phyloP scores from a whole-genome alignment of 2,329 filamentous ascomycete species.

The Myriangium duriaei region DNA sequence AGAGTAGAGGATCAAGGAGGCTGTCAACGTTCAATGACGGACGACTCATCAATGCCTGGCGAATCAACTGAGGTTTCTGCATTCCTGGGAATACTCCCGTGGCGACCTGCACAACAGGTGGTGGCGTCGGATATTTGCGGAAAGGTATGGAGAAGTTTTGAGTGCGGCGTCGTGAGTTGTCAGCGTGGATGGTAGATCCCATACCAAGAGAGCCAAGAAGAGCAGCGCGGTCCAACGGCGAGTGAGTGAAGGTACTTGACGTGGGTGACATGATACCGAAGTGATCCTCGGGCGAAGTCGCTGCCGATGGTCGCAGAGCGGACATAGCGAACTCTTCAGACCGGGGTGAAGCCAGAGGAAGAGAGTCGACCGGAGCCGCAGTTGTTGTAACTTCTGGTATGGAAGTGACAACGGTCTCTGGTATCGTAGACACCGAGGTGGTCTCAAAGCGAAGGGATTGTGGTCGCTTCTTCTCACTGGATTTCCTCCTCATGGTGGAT shows the following conservation, averaged over 20 bases:
- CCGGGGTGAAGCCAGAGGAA: slow-evolving; percentile 25
- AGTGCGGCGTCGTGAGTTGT: slow-evolving; percentile 6
- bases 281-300: slow-evolving; percentile 22
- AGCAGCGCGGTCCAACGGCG: slow-evolving; percentile 23
- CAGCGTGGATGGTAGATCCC: slow-evolving; percentile 17
- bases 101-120: slow-evolving; percentile 1
- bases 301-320: slow-evolving; percentile 20
- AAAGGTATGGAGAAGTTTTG: slow-evolving; percentile 9
- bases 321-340: slow-evolving; percentile 26
- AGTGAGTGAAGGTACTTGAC: slow-evolving; percentile 28
- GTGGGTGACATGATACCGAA: slow-evolving; percentile 30
- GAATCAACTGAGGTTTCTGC: slow-evolving; percentile 21
- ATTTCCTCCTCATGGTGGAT: slow-evolving; percentile 11
- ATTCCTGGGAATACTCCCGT: slow-evolving; percentile 17
- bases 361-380: neutral
- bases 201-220: slow-evolving; percentile 24
- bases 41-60: slow-evolving; percentile 12
- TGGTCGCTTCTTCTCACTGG: slow-evolving; percentile 10
- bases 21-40: slow-evolving; percentile 5
- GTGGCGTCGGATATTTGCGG: slow-evolving; percentile 3
- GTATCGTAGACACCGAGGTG: slow-evolving; percentile 4
- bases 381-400: slow-evolving; percentile 3
- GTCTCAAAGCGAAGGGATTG: slow-evolving; percentile 10
- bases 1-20: slow-evolving; percentile 48
- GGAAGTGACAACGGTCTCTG: neutral